Conservation (phyloP, 129 eudicot species). For the Saposhnikovia divaricata region DNA sequence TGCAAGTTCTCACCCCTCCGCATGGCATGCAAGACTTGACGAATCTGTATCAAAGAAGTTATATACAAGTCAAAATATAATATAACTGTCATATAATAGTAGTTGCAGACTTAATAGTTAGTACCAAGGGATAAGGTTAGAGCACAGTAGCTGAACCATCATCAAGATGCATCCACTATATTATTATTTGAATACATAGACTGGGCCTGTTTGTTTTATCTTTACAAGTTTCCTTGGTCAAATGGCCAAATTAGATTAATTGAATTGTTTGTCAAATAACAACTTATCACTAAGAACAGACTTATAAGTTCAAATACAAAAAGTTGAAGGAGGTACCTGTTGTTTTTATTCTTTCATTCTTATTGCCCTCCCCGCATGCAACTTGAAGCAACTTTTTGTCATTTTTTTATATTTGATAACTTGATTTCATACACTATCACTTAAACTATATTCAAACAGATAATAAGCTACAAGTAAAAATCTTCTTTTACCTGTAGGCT, state of each 20-base stretch:
- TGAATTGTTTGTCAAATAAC: not conserved
- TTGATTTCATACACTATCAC: not conserved
- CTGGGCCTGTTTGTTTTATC: not conserved
- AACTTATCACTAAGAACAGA: not conserved
- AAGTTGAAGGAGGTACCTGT: not conserved
- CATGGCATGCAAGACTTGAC: slow-evolving; percentile 63
- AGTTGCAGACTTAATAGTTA: not conserved
- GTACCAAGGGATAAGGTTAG: not conserved
- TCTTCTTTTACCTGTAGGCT: not conserved
- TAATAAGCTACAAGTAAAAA: too few species aligned
- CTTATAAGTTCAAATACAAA: not conserved
- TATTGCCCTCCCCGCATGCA: not conserved
- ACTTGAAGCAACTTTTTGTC: not conserved
- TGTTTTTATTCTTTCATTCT: not conserved
- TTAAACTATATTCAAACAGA: not conserved
- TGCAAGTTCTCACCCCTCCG: slow-evolving; percentile 68
- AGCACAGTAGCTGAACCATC: not conserved
- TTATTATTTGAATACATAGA: not conserved
- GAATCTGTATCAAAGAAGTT: slow-evolving; percentile 42
- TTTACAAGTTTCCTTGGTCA: not conserved
- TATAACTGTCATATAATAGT: not conserved
- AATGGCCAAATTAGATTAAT: not conserved
- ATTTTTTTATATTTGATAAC: too few species aligned
- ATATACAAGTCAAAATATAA: too few species aligned
- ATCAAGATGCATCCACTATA: not conserved